phyloP scores from a whole-genome alignment of 192 early-diverging fungal genomes.

The Gryganskiella cystojenkinii region DNA sequence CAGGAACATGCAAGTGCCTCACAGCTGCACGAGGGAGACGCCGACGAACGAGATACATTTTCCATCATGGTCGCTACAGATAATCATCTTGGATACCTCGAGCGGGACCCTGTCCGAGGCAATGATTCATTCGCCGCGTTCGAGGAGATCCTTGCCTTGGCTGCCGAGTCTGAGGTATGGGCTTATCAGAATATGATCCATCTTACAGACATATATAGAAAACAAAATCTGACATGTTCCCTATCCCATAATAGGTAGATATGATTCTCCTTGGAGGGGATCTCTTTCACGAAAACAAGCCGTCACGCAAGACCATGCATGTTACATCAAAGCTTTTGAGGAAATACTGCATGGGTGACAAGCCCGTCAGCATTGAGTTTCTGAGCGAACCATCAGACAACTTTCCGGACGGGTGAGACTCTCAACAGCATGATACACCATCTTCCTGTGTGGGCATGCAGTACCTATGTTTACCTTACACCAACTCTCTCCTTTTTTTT shows the following conservation, averaged over 20 bases:
- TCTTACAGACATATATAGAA: too few species aligned
- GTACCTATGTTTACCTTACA: not conserved
- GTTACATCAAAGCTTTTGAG: conserved; percentile 77
- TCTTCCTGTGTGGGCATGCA: not conserved
- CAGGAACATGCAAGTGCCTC: conserved; percentile 10
- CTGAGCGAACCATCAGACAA: conserved; percentile 80
- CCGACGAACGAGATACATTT: conserved; percentile 48
- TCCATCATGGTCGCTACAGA: conserved; percentile 90
- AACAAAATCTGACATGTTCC: too few species aligned
- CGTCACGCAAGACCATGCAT: conserved; percentile 81
- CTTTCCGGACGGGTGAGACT: conserved; percentile 66
- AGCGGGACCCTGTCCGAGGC: conserved; percentile 87
- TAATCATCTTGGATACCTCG: conserved; percentile 93
- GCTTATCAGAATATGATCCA: not conserved
- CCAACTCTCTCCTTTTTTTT: not conserved
- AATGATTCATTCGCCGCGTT: conserved; percentile 89
- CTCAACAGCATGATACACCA: too few species aligned
- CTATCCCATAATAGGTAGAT: conserved; percentile 80
- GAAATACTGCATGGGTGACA: conserved; percentile 73
- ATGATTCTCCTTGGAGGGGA: conserved; percentile 95
- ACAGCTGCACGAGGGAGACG: conserved; percentile 14
- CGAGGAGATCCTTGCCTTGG: conserved; percentile 88
- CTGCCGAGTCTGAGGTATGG: conserved; percentile 63
- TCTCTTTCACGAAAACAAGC: conserved; percentile 96
- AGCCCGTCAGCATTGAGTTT: conserved; percentile 74